A percentile compares a stretch with the other conserved stretches of the same genome.
Evolutionary conservation across 768 basidiomycete genomes (phyloP).

Genomic region (Suillus spraguei): DNA sequence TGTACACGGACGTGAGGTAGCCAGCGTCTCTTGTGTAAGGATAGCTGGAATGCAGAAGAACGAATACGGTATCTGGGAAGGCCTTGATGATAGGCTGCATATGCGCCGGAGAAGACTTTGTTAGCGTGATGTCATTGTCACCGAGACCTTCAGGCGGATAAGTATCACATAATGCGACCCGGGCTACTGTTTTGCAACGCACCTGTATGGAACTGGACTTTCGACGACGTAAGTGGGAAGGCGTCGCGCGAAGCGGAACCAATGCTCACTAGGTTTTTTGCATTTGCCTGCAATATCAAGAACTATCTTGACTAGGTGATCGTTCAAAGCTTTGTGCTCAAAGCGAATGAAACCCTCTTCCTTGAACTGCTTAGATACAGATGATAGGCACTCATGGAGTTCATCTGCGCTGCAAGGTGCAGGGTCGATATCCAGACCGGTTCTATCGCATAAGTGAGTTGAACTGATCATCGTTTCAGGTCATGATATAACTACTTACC

Average conservation of each 20-base stretch:
- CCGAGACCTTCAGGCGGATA: slow-evolving; percentile 49
- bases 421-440: slow-evolving; percentile 60
- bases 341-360: slow-evolving; percentile 49
- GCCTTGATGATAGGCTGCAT: slow-evolving; percentile 70
- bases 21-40: slow-evolving; percentile 80
- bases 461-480: background rate
- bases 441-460: slow-evolving; percentile 35
- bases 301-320: slow-evolving; percentile 59
- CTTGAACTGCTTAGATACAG: slow-evolving; percentile 38
- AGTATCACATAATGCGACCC: background rate
- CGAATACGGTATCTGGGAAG: slow-evolving; percentile 59
- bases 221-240: slow-evolving; percentile 1
- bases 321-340: slow-evolving; percentile 64
- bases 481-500: slow-evolving; percentile 16
- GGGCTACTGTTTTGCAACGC: background rate
- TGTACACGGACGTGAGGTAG: slow-evolving; percentile 70
- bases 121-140: slow-evolving; percentile 67
- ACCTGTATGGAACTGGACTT: slow-evolving; percentile 85
- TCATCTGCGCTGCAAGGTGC: slow-evolving; percentile 30
- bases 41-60: slow-evolving; percentile 77
- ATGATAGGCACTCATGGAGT: slow-evolving; percentile 32
- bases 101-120: slow-evolving; percentile 61
- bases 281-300: slow-evolving; percentile 53
- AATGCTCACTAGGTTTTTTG: slow-evolving; percentile 59
- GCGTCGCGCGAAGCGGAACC: background rate